These are phyloP conservation scores for Pelargonium myrrhifolium DNA, from an alignment of 441 rosid species.

Conservation along the genomic window DNA sequence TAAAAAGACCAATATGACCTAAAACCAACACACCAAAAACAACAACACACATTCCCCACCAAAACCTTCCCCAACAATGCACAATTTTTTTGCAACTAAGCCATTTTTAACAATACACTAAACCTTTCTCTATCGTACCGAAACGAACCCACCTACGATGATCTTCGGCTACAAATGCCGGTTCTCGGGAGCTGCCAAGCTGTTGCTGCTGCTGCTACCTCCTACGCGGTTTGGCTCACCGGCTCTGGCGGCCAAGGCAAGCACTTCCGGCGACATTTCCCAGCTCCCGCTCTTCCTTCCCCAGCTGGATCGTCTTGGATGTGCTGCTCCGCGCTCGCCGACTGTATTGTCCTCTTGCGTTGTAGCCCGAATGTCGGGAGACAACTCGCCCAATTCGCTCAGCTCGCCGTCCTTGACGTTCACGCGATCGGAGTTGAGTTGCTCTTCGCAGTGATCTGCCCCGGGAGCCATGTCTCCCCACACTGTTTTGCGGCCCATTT, in stretches of 20 bases:
- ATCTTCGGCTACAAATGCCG: constrained; percentile 28
- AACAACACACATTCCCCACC: constrained; percentile 16
- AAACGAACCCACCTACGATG: neutral
- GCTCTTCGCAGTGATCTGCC: constrained; percentile 50
- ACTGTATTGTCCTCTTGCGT: constrained; percentile 12
- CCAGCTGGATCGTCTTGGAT: constrained; percentile 88
- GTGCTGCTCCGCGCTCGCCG: constrained; percentile 14
- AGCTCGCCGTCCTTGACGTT: constrained; percentile 73
- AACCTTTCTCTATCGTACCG: neutral
- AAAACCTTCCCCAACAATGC: constrained; percentile 18
- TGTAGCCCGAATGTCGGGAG: constrained; percentile 60
- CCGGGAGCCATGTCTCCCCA: constrained; percentile 65
- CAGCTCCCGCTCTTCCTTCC: constrained; percentile 97
- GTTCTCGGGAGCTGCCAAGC: constrained; percentile 40
- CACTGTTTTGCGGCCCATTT: constrained; percentile 81
- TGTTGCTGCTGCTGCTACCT: constrained; percentile 52
- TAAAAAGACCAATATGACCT: constrained; percentile 19
- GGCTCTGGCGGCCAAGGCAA: constrained; percentile 76
- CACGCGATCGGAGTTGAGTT: constrained; percentile 44
- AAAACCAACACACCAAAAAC: constrained; percentile 28
- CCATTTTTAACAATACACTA: neutral
- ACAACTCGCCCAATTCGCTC: constrained; percentile 31
- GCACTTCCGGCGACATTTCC: constrained; percentile 93
- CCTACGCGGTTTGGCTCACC: constrained; percentile 62
- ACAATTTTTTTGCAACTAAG: neutral